phyloP scores from a whole-genome alignment of 108 stramenopile species.

The Cylindrotheca fusiformis region DNA sequence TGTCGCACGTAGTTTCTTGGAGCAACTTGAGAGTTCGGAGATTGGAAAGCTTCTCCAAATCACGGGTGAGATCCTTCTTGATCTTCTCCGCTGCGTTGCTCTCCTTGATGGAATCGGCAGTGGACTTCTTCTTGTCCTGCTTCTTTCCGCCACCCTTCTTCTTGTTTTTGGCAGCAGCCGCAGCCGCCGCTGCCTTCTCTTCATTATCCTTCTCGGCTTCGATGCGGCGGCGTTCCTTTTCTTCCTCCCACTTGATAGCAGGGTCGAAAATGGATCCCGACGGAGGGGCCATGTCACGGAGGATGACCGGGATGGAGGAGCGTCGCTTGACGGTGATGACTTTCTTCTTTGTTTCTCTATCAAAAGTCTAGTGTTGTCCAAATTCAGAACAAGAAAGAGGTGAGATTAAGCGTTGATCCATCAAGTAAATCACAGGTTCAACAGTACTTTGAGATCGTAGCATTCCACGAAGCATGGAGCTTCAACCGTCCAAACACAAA shows the following conservation, averaged over 20 bases:
- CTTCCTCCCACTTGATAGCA: slow-evolving; percentile 82
- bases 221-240: slow-evolving; percentile 67
- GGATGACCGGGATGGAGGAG: slow-evolving; percentile 88
- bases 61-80: slow-evolving; percentile 83
- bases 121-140: slow-evolving; percentile 64
- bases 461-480: slow-evolving; percentile 4
- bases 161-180: slow-evolving; percentile 29
- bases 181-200: slow-evolving; percentile 35
- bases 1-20: slow-evolving; percentile 87
- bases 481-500: not conserved
- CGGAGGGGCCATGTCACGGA: slow-evolving; percentile 93
- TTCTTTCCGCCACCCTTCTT: slow-evolving; percentile 63
- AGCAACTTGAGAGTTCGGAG: slow-evolving; percentile 82
- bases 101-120: slow-evolving; percentile 90
- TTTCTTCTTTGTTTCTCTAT: slow-evolving; percentile 64
- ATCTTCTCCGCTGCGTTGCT: slow-evolving; percentile 82
- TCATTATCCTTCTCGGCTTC: slow-evolving; percentile 20
- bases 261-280: slow-evolving; percentile 87
- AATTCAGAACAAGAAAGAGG: not conserved
- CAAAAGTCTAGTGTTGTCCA: slow-evolving; percentile 51
- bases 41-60: slow-evolving; percentile 91
- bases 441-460: slow-evolving; percentile 4
- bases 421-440: not conserved
- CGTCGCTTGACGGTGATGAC: slow-evolving; percentile 64
- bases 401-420: not conserved